Evolutionary conservation across 768 basidiomycete genomes (phyloP).

Genomic region (Leccinum disarticulatum): DNA sequence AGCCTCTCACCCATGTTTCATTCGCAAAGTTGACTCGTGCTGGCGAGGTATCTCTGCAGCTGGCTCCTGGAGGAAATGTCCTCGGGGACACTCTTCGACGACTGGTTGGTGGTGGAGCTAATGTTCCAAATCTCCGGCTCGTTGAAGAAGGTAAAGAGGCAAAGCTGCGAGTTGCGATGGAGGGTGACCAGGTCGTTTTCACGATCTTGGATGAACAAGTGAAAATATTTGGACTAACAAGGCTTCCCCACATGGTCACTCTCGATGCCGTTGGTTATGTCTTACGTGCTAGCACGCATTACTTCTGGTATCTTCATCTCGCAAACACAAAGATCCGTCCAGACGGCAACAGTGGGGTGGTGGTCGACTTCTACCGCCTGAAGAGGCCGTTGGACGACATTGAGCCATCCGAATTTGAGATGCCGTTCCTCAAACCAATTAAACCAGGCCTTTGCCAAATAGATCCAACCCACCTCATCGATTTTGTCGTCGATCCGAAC

Average conservation of each 20-base stretch:
- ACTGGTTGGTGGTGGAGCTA: neutral
- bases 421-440: neutral
- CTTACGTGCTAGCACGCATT: neutral
- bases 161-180: slow-evolving; percentile 1
- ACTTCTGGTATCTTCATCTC: neutral
- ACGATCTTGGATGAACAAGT: neutral
- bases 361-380: neutral
- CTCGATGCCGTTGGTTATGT: neutral
- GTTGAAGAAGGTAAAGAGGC: neutral
- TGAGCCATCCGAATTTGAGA: neutral
- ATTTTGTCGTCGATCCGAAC: neutral
- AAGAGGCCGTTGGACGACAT: neutral
- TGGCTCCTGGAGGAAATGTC: neutral
- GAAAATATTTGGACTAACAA: neutral
- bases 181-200: slow-evolving; percentile 1
- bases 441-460: neutral
- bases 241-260: neutral
- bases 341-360: neutral
- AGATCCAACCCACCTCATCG: neutral
- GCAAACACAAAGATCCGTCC: neutral
- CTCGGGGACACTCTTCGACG: neutral
- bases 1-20: neutral
- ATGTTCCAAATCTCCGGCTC: neutral
- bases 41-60: neutral
- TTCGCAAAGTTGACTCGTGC: slow-evolving; percentile 4